Evolutionary conservation across 2,329 filamentous ascomycete genomes (phyloP).

Genomic region (Plectosphaerella sp.): DNA sequence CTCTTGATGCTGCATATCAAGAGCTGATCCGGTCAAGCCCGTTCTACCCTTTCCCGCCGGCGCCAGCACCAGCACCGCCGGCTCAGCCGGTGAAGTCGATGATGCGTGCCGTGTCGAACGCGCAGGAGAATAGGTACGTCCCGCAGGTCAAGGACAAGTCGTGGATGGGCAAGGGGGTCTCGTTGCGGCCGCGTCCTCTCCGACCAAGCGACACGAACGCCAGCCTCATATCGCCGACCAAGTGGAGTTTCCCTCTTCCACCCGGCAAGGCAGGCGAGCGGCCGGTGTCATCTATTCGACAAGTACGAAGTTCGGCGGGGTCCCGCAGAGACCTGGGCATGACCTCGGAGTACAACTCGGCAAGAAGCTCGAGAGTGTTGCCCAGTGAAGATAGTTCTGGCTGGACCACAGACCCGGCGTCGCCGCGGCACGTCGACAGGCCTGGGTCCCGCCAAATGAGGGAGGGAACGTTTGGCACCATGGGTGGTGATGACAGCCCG

Average conservation of each 20-base stretch:
- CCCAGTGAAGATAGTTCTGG: slow-evolving; percentile 5
- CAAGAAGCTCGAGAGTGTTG: neutral
- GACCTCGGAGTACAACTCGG: neutral
- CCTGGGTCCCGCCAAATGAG: slow-evolving; percentile 3
- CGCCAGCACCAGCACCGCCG: slow-evolving; percentile 2
- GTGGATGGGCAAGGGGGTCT: slow-evolving; percentile 3
- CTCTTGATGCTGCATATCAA: slow-evolving; percentile 9
- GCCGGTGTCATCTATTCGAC: slow-evolving; percentile 2
- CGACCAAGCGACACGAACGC: slow-evolving; percentile 4
- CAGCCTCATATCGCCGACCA: slow-evolving; percentile 5
- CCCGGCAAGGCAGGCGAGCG: slow-evolving; percentile 1
- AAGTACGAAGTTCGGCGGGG: slow-evolving; percentile 6
- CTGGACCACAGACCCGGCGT: slow-evolving; percentile 11
- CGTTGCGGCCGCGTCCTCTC: neutral
- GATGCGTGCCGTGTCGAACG: slow-evolving; percentile 1
- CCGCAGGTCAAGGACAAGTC: neutral
- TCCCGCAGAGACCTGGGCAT: slow-evolving; percentile 5
- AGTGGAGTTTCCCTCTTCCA: neutral
- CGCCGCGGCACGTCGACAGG: slow-evolving; percentile 3
- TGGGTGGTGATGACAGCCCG: neutral
- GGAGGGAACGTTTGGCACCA: neutral
- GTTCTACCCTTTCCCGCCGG: slow-evolving; percentile 2
- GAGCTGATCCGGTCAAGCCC: slow-evolving; percentile 9
- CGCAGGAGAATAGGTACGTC: neutral
- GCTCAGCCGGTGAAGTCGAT: slow-evolving; percentile 10